Evolutionary conservation across 208 protist species (phyloP).

Genomic region (Crithidia brevicula): DNA sequence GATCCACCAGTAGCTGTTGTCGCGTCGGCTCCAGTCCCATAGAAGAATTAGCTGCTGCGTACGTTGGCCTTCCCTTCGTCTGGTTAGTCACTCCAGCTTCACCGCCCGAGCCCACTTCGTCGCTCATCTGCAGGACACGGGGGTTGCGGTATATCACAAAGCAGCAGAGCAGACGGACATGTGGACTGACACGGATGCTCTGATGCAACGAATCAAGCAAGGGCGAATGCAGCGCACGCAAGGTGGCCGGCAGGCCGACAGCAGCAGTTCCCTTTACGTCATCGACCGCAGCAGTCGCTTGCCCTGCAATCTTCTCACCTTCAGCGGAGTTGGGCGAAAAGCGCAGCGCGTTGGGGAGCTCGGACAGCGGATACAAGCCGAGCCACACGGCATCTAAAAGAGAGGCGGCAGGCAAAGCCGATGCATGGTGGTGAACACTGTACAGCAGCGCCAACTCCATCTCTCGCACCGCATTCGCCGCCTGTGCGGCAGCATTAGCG

Average conservation of each 20-base stretch:
- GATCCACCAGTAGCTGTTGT: neutral
- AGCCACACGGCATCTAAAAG: conserved; percentile 33
- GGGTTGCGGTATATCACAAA: conserved; percentile 14
- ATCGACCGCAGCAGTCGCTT: too few species aligned
- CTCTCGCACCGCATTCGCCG: neutral
- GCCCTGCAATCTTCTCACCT: too few species aligned
- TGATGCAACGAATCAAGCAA: neutral
- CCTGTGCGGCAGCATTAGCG: neutral
- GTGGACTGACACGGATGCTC: neutral
- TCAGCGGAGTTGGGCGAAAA: too few species aligned
- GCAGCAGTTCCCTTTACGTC: neutral
- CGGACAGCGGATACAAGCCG: conserved; percentile 15
- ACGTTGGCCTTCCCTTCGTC: too few species aligned
- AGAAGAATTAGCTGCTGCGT: too few species aligned
- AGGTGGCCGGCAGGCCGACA: neutral
- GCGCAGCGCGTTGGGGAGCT: neutral
- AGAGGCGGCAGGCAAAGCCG: conserved; percentile 10
- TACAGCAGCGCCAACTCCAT: conserved; percentile 20
- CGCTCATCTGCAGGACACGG: neutral
- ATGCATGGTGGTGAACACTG: conserved; percentile 9
- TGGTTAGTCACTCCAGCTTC: neutral
- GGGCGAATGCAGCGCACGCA: too few species aligned
- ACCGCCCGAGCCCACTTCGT: neutral
- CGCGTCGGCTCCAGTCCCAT: too few species aligned
- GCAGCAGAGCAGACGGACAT: conserved; percentile 11